These are phyloP conservation scores for Deakozyma indianensis DNA, from an alignment of 805 yeast genomes.

Conservation along the genomic window DNA sequence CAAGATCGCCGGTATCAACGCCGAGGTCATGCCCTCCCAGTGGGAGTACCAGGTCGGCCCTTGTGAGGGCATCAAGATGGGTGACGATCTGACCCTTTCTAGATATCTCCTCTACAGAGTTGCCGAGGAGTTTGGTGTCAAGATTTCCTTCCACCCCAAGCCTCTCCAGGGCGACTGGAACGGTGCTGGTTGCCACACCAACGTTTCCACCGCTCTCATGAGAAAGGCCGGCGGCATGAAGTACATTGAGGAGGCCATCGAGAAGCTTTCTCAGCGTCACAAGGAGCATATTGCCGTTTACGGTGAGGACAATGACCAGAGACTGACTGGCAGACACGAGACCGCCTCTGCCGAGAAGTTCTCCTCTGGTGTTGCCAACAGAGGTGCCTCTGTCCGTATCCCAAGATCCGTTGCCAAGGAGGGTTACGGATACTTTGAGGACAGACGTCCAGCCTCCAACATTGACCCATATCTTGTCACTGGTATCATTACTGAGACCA, in stretches of 20 bases:
- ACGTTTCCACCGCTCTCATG: constrained; percentile 86
- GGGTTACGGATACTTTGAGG: constrained; percentile 97
- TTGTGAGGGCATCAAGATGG: constrained; percentile 89
- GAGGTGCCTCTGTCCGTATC: constrained; percentile 98
- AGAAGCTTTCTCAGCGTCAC: constrained; percentile 91
- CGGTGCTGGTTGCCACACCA: constrained; percentile 99
- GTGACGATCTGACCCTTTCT: constrained; percentile 94
- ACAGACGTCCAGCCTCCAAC: constrained; percentile 99
- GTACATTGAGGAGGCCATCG: constrained; percentile 81
- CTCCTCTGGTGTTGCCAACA: constrained; percentile 97
- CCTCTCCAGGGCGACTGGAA: constrained; percentile 99
- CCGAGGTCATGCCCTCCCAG: constrained; percentile 99
- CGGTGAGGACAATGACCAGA: constrained; percentile 88
- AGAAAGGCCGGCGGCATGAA: constrained; percentile 95
- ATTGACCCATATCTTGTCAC: constrained; percentile 98
- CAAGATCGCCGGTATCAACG: constrained; percentile 88
- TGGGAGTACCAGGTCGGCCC: constrained; percentile 99
- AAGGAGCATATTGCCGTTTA: constrained; percentile 88
- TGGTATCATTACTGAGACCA: constrained; percentile 95
- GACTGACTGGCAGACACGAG: constrained; percentile 97
- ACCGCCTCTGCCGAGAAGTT: constrained; percentile 87
- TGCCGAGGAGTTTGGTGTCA: constrained; percentile 97
- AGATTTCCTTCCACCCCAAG: constrained; percentile 98
- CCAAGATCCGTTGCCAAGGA: constrained; percentile 98
- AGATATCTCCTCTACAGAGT: constrained; percentile 86